Conservation (phyloP, 192 early-diverging fungal genomes). For the Coemansia sp. region DNA sequence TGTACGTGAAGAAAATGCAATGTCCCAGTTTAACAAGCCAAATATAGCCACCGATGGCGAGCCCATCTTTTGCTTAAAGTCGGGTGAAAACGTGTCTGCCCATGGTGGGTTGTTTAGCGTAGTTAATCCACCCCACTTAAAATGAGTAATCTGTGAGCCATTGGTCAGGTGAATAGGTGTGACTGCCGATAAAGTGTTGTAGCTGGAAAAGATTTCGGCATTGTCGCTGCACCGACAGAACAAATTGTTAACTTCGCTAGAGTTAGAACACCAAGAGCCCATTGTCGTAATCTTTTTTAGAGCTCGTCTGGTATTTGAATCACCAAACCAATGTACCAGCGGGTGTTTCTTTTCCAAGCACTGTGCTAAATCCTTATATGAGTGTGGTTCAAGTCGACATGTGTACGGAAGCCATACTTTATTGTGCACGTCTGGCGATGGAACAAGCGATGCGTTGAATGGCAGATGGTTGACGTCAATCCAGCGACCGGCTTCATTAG, state of each 20-base stretch:
- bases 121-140: constrained; percentile 58
- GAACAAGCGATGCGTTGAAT: constrained; percentile 5
- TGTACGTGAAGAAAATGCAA: constrained; percentile 29
- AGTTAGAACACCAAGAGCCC: constrained; percentile 46
- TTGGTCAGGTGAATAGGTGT: neutral
- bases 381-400: constrained; percentile 33
- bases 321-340: constrained; percentile 50
- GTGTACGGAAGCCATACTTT: constrained; percentile 55
- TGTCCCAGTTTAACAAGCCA: constrained; percentile 57
- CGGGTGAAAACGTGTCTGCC: constrained; percentile 13
- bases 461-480: constrained; percentile 24
- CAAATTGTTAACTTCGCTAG: constrained; percentile 8
- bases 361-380: constrained; percentile 38
- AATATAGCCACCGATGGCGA: constrained; percentile 32
- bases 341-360: constrained; percentile 43
- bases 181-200: neutral
- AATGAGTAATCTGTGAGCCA: constrained; percentile 22
- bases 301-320: constrained; percentile 56
- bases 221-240: constrained; percentile 55
- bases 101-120: constrained; percentile 49
- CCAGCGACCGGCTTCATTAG: constrained; percentile 52
- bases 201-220: constrained; percentile 8
- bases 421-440: constrained; percentile 28
- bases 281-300: constrained; percentile 48
- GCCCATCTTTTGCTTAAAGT: neutral